phyloP scores from a whole-genome alignment of 2,329 filamentous ascomycete genomes.

The Fusarium setosum region DNA sequence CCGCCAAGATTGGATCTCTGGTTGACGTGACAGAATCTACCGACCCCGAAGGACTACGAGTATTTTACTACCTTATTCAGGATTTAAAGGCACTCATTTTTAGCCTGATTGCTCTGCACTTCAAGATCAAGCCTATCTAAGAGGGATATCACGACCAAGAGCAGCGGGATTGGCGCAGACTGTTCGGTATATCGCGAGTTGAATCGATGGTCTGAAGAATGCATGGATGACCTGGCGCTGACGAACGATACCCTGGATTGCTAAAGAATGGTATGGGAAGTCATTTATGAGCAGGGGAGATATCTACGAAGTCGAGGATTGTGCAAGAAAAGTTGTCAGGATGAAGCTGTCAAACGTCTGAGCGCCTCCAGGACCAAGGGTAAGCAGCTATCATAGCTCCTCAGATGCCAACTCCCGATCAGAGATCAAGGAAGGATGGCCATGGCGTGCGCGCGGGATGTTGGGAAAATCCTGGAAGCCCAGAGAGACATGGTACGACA shows the following conservation, averaged over 20 bases:
- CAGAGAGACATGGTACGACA: slow-evolving; percentile 28
- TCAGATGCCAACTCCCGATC: background rate
- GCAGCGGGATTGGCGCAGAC: slow-evolving; percentile 10
- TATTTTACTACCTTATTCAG: slow-evolving; percentile 99
- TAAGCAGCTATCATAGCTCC: background rate
- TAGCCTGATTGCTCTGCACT: slow-evolving; percentile 94
- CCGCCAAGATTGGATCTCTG: slow-evolving; percentile 96
- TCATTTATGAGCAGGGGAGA: slow-evolving; percentile 1
- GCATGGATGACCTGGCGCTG: slow-evolving; percentile 2
- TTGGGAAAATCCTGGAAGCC: slow-evolving; percentile 3
- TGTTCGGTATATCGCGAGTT: slow-evolving; percentile 1
- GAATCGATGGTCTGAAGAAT: background rate
- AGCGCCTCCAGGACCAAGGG: background rate
- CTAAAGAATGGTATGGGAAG: slow-evolving; percentile 20
- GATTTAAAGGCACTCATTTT: slow-evolving; percentile 97
- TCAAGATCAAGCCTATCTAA: slow-evolving; percentile 90
- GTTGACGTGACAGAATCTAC: slow-evolving; percentile 97
- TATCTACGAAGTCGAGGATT: slow-evolving; percentile 6
- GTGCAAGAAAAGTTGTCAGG: background rate
- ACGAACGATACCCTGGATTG: slow-evolving; percentile 33
- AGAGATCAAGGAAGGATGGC: background rate
- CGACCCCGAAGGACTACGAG: slow-evolving; percentile 93
- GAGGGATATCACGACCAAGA: background rate
- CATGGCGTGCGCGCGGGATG: background rate
- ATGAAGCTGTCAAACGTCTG: background rate